A percentile compares a stretch with the other conserved stretches of the same genome.
Conservation (phyloP, 345 rosid species). For the Camelina neglecta region DNA sequence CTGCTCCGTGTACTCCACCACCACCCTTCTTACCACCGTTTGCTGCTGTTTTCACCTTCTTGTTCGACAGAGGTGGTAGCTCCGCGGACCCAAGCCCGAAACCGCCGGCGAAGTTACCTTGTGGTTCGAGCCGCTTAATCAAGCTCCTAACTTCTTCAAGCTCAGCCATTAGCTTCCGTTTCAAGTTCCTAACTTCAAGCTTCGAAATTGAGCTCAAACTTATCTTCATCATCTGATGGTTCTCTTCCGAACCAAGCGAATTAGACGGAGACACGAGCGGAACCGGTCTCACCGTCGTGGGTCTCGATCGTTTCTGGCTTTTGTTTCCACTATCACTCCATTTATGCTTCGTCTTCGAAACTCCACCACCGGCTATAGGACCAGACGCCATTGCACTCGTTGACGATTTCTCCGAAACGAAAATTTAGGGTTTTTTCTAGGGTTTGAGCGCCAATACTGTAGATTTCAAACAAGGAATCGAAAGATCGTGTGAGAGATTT, state of each 20-base stretch:
- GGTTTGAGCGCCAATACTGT: background rate
- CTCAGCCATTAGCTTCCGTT: constrained; percentile 40
- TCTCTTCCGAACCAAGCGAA: constrained; percentile 37
- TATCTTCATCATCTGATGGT: constrained; percentile 40
- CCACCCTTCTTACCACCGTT: constrained; percentile 41
- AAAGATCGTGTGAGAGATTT: constrained; percentile 25
- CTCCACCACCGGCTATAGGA: constrained; percentile 32
- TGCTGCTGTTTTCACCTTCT: constrained; percentile 53
- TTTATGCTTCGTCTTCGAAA: constrained; percentile 43
- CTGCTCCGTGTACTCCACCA: constrained; percentile 14
- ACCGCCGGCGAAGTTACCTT: constrained; percentile 43
- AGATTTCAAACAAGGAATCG: constrained; percentile 22
- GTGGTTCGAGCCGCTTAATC: constrained; percentile 43
- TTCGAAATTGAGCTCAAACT: constrained; percentile 44
- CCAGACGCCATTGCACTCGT: constrained; percentile 46
- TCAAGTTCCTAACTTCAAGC: constrained; percentile 43
- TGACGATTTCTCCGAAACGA: background rate
- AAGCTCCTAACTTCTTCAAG: constrained; percentile 43
- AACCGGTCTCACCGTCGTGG: constrained; percentile 26
- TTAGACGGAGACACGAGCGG: constrained; percentile 36
- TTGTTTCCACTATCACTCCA: constrained; percentile 36
- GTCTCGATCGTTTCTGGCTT: constrained; percentile 31
- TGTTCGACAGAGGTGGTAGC: constrained; percentile 13
- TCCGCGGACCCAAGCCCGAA: background rate
- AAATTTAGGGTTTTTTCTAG: constrained; percentile 22